Percentiles rank a stretch among this genome's conserved stretches.
Evolutionary conservation across 2,329 filamentous ascomycete species (phyloP).

Genomic region (Trichophyton verrucosum): DNA sequence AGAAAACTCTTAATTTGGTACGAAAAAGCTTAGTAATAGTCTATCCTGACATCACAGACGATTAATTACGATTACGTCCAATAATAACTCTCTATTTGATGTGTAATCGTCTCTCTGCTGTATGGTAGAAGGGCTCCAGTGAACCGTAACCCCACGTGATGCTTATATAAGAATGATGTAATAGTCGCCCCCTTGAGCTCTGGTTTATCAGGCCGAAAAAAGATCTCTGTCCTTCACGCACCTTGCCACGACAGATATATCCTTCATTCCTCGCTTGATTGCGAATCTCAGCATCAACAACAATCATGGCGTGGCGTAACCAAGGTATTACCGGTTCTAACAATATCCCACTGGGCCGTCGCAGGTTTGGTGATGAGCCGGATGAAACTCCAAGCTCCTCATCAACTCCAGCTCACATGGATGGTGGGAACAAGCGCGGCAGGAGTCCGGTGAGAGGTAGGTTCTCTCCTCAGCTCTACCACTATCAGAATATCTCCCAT

Average conservation of each 20-base stretch:
- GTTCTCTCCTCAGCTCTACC: constrained; percentile 20
- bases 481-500: constrained; percentile 7
- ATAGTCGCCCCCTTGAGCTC: background rate
- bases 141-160: background rate
- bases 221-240: background rate
- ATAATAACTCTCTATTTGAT: background rate
- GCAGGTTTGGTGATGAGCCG: constrained; percentile 55
- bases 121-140: too few species aligned
- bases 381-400: constrained; percentile 35
- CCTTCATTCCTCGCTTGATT: background rate
- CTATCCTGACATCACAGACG: background rate
- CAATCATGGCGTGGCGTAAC: constrained; percentile 50
- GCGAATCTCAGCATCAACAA: constrained; percentile 1
- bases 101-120: background rate
- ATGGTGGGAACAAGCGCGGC: constrained; percentile 61
- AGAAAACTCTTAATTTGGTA: background rate
- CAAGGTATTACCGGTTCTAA: constrained; percentile 93
- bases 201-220: background rate
- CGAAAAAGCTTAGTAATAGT: background rate
- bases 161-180: background rate
- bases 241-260: background rate
- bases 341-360: constrained; percentile 83
- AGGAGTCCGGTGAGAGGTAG: constrained; percentile 76
- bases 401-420: constrained; percentile 36
- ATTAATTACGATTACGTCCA: background rate